These are phyloP conservation scores for Leptographium lundbergii DNA, from an alignment of 2,329 filamentous ascomycete species.

Conservation along the genomic window DNA sequence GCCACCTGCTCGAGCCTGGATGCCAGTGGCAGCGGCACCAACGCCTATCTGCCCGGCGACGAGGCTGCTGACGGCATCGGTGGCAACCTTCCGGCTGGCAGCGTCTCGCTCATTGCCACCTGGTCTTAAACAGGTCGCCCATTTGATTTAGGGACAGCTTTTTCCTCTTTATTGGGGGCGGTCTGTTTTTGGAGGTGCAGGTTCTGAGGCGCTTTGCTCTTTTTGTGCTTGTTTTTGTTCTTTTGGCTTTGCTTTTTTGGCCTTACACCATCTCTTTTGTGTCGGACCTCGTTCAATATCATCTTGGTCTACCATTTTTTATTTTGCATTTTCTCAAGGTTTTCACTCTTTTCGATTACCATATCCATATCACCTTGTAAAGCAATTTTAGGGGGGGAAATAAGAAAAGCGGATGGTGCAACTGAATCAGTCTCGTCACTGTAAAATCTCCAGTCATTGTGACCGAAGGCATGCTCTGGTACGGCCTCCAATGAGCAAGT, in stretches of 20 bases:
- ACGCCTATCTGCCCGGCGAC: constrained; percentile 23
- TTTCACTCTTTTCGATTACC: background rate
- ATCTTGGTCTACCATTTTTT: background rate
- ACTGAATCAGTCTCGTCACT: too few species aligned
- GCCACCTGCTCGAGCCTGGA: constrained; percentile 20
- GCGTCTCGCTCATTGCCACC: constrained; percentile 10
- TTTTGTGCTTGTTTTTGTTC: background rate
- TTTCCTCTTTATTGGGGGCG: background rate
- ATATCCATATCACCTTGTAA: background rate
- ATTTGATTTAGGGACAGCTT: background rate
- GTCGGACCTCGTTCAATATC: background rate
- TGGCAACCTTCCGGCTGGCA: constrained; percentile 19
- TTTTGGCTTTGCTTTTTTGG: background rate
- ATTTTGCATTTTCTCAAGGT: background rate
- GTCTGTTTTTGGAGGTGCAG: background rate
- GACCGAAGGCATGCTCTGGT: too few species aligned
- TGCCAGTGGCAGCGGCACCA: constrained; percentile 17
- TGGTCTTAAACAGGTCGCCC: constrained; percentile 4
- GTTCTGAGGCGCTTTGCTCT: background rate
- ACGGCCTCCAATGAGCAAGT: too few species aligned
- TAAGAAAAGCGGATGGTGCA: background rate
- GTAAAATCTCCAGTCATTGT: too few species aligned
- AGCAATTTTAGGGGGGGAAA: background rate
- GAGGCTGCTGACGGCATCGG: constrained; percentile 22
- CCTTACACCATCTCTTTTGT: background rate